Base-by-base conservation (phyloP, 1,284 basidiomycete species). In the Cerioporus squamosus region DNA sequence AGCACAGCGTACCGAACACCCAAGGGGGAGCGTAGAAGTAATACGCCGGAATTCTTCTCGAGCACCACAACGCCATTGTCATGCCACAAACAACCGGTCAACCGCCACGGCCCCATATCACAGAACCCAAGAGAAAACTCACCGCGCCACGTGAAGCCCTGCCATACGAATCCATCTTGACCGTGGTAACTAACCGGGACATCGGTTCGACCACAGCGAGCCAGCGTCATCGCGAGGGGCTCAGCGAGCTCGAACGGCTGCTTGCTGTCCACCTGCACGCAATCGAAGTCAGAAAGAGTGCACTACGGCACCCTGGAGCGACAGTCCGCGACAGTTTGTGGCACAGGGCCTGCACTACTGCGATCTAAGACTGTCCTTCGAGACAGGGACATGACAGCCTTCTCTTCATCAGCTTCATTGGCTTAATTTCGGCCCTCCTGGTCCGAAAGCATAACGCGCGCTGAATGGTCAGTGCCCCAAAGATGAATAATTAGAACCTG, bases 231-330 rank as follows among this genome's bases (percentile, higher is more conserved):
- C n/a, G 5, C 42, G 53, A 42, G 29, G 33, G 24, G 45, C n/a
- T 44, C 9, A 17, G 31, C 2, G 26, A 51, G 26, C 15, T 48
- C 14, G 45, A 31, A 18, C 44, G 38, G n/a, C 29, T 14, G 18
- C 38, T 7, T 15, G 8, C 38, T 38, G 36, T 24, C 26, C 26
- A 43, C 46, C 53, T 9, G 23, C 24, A 22, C 31, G 36, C 5
- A 44, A 12, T 12, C 26, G 17, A 17, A 44, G 40, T 17, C 44
- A 22, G 24, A 33, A 26, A 44, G 24, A 36, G 29, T 22, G 26
- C 38, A 40, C 55, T 26, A 48, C 55, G 55, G 61, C 23, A 14
- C n/a, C 18, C 46, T 54, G 59, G 59, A 8, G 46, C 51, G 59
- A 48, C 14, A 18, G 33, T 44, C 58, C 61, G 48, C 53, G 53